Percentiles rank a stretch among this genome's conserved stretches.
Conservation (phyloP, 2,329 filamentous ascomycete genomes). For the Ophiostoma ulmi region DNA sequence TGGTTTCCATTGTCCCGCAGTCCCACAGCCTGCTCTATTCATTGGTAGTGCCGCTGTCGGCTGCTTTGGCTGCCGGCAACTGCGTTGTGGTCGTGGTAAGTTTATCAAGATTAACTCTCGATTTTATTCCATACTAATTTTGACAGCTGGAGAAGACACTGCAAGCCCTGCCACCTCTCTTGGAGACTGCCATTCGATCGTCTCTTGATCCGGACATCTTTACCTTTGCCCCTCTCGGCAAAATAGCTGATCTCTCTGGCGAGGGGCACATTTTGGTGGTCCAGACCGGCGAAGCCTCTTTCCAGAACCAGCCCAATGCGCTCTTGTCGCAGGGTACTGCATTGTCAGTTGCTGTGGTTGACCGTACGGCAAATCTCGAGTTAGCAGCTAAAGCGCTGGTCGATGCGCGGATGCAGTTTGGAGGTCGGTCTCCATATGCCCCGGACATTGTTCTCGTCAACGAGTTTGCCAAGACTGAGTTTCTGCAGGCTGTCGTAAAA, state of each 20-base stretch:
- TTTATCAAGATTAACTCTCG: neutral
- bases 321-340: neutral
- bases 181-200: neutral
- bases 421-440: conserved; percentile 54
- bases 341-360: conserved; percentile 42
- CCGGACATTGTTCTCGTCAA: conserved; percentile 62
- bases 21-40: conserved; percentile 34
- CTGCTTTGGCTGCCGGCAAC: conserved; percentile 37
- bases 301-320: neutral
- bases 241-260: neutral
- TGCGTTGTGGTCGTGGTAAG: conserved; percentile 33
- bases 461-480: conserved; percentile 53
- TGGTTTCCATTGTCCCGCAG: conserved; percentile 35
- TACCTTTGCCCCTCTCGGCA: neutral
- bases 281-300: neutral
- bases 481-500: conserved; percentile 46
- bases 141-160: neutral
- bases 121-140: neutral
- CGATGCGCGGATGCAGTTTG: conserved; percentile 49
- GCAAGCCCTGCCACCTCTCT: neutral
- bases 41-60: conserved; percentile 32
- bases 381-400: conserved; percentile 50
- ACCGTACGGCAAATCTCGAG: conserved; percentile 52
- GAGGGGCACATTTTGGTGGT: neutral
- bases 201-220: conserved; percentile 2